A percentile compares a stretch with the other conserved stretches of the same genome.
These are phyloP conservation scores for Amylocarpus encephaloides DNA, from an alignment of 2,329 filamentous ascomycete species.

Conservation along the genomic window DNA sequence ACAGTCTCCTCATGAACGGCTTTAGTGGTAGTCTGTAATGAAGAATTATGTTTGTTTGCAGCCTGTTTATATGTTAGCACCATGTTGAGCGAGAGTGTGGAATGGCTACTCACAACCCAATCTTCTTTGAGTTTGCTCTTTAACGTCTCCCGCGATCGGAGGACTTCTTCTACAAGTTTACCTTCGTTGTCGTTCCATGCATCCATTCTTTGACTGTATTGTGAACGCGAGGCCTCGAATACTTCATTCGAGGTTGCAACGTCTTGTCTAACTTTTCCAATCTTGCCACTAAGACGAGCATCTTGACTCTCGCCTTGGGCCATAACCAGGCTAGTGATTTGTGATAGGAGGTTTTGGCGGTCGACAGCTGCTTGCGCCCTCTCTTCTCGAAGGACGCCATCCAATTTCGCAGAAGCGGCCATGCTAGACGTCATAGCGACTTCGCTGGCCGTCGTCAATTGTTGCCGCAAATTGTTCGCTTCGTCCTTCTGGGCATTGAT, in stretches of 20 bases:
- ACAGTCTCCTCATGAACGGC: slow-evolving; percentile 88
- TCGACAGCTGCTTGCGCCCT: slow-evolving; percentile 66
- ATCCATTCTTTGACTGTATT: slow-evolving; percentile 67
- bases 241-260: slow-evolving; percentile 57
- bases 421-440: slow-evolving; percentile 63
- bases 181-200: slow-evolving; percentile 65
- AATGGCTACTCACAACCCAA: slow-evolving; percentile 59
- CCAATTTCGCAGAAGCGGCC: slow-evolving; percentile 58
- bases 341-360: slow-evolving; percentile 63
- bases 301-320: slow-evolving; percentile 70
- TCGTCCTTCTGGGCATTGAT: slow-evolving; percentile 72
- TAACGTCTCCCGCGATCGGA: slow-evolving; percentile 67
- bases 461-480: slow-evolving; percentile 62
- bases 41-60: slow-evolving; percentile 73
- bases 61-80: slow-evolving; percentile 36
- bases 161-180: slow-evolving; percentile 62
- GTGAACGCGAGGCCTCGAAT: slow-evolving; percentile 58
- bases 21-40: slow-evolving; percentile 75
- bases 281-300: slow-evolving; percentile 57
- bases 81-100: neutral
- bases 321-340: slow-evolving; percentile 73
- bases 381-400: slow-evolving; percentile 69
- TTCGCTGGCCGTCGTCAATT: slow-evolving; percentile 65
- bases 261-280: slow-evolving; percentile 56
- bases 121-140: slow-evolving; percentile 81